Conservation (phyloP, 768 basidiomycete genomes). For the Dentipellis fragilis region DNA sequence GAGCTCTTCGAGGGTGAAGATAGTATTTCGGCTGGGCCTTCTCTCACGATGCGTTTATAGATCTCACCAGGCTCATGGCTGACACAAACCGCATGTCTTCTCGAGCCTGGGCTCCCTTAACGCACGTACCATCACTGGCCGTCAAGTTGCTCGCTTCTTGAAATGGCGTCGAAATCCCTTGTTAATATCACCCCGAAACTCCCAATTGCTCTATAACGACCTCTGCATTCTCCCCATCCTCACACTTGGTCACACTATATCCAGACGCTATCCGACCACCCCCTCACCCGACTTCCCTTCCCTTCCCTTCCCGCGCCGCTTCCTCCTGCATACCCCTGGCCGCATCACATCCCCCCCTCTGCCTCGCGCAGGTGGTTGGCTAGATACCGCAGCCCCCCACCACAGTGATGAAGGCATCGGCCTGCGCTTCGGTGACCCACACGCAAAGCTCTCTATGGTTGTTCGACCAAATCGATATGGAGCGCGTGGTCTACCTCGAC, state of each 20-base stretch:
- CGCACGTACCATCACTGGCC: no score
- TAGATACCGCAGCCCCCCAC: slow-evolving; percentile 24
- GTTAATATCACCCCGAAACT: no score
- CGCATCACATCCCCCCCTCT: slow-evolving; percentile 22
- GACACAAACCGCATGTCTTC: no score
- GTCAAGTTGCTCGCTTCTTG: no score
- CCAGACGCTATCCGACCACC: slow-evolving; percentile 13
- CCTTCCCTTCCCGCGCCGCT: slow-evolving; percentile 16
- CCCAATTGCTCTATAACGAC: slow-evolving; percentile 24
- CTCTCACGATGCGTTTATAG: no score
- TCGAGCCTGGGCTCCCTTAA: no score
- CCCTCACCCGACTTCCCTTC: neutral
- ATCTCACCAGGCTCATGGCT: no score
- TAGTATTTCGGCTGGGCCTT: no score
- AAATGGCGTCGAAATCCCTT: no score
- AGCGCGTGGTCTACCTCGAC: slow-evolving; percentile 24
- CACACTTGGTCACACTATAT: slow-evolving; percentile 22
- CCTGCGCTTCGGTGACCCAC: slow-evolving; percentile 24
- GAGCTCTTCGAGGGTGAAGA: no score
- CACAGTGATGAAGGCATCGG: slow-evolving; percentile 19
- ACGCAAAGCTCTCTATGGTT: slow-evolving; percentile 28
- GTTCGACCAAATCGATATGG: slow-evolving; percentile 20
- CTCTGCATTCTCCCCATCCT: slow-evolving; percentile 21
- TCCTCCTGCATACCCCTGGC: slow-evolving; percentile 23
- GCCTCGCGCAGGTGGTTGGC: slow-evolving; percentile 20